Percentiles rank a stretch among this genome's conserved stretches.
Conservation (phyloP, 306 rosid genomes). For the Casuarina equisetifolia region DNA sequence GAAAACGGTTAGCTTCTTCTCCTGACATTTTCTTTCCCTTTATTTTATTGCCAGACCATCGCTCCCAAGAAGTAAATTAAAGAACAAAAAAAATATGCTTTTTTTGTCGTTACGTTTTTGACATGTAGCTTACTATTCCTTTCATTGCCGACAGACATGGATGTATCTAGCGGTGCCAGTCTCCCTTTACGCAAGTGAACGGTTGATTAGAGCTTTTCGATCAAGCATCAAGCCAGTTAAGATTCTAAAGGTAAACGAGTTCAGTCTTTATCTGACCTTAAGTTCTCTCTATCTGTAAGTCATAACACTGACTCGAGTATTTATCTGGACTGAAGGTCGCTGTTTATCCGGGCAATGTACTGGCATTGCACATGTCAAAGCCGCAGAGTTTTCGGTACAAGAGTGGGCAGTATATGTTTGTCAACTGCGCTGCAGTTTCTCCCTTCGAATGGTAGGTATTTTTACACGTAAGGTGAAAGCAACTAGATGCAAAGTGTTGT, state of each 20-base stretch:
- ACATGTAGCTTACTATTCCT: not conserved
- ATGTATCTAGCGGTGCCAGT: constrained; percentile 60
- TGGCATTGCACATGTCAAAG: constrained; percentile 52
- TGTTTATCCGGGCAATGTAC: constrained; percentile 61
- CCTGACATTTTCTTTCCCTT: too few species aligned
- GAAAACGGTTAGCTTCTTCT: constrained; percentile 40
- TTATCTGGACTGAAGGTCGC: constrained; percentile 37
- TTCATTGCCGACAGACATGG: constrained; percentile 45
- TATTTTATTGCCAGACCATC: not conserved
- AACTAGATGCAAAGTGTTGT: not conserved
- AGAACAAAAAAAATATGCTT: not conserved
- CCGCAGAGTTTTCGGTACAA: constrained; percentile 58
- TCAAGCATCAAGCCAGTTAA: constrained; percentile 58
- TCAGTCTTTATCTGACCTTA: not conserved
- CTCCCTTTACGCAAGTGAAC: constrained; percentile 43
- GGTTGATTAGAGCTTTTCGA: constrained; percentile 52
- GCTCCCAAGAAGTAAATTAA: too few species aligned
- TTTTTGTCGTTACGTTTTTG: constrained; percentile 2
- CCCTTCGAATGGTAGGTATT: constrained; percentile 52
- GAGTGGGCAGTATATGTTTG: constrained; percentile 66
- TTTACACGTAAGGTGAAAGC: not conserved
- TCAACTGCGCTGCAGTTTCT: constrained; percentile 57
- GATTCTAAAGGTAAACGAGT: constrained; percentile 44
- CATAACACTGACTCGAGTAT: not conserved
- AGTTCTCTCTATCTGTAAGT: not conserved